Base-by-base conservation (phyloP, 2,329 filamentous ascomycete genomes). In the Penicillium brevicompactum region DNA sequence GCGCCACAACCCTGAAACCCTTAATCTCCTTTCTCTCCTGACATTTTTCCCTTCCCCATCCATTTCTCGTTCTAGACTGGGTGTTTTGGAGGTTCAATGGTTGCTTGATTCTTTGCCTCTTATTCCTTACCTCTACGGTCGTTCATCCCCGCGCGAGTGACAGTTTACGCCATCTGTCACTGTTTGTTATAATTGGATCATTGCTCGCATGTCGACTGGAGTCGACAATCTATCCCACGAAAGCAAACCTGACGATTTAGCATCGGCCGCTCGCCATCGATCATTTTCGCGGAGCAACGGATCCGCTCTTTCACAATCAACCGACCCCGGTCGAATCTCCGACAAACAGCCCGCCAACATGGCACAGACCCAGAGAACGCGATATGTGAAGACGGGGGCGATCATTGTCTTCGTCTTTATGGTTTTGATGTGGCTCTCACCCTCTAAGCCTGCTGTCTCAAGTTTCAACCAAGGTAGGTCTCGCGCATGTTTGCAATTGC, bases 331-430 rank as follows among this genome's bases (percentile, higher is more conserved):
- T 60, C 71, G 77, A 60, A 76, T 78, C 62, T 59, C 66, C 49
- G 67, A 65, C 41, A 71, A 73, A 59, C 70, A 67, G 55, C 51
- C 74, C 70, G 73, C 73, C 66, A 78, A 76, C 63, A 87, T 87
- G 84, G 84, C 84, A 65, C 84, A 85, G 76, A 83, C 80, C 61
- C 83, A 85, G 73, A 78, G 83, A 69, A 75, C 82, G 49, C 79
- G 84, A 58, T 85, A 82, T 66, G 67, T 87, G 65, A 87, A 86
- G 77, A 83, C 83, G 49, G 84, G 83, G 40, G 83, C 82, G 60
- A 77, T 87, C 57, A 75, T 87, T 57, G 78, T 80, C 50, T 79
- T 85, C 59, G 71, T 87, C 46, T 68, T 87, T 47, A 72, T 87
- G 49, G 71, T 86, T n/a, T 69, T 85, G 65, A 79, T 83, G 62